Percentiles rank a stretch among this genome's conserved stretches.
phyloP scores from a whole-genome alignment of 2,329 filamentous ascomycete species.

The Dactylellina sp. region DNA sequence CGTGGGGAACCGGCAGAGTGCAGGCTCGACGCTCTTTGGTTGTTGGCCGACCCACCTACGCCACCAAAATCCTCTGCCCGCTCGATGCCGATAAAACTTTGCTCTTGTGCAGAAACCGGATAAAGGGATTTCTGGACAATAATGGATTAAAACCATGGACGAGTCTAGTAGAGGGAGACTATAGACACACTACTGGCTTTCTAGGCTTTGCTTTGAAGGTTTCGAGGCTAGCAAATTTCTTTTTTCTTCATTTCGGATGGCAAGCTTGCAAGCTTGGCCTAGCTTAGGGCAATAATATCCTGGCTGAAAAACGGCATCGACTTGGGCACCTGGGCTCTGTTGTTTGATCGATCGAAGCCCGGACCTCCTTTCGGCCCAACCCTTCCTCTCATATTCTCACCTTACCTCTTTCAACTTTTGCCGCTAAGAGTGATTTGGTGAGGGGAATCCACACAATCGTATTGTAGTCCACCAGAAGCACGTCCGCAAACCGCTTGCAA shows the following conservation, averaged over 20 bases:
- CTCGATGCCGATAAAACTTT: too few relatives aligned
- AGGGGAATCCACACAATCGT: background rate
- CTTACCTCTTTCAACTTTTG: slow-evolving; percentile 2
- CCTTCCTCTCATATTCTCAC: background rate
- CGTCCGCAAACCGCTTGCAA: background rate
- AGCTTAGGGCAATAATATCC: slow-evolving; percentile 5
- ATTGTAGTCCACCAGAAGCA: background rate
- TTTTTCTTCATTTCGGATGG: slow-evolving; percentile 10
- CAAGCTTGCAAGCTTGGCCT: background rate
- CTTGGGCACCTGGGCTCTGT: background rate
- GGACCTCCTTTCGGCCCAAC: background rate
- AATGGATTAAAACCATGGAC: too few relatives aligned
- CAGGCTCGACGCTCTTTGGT: slow-evolving; percentile 9
- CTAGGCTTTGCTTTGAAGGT: slow-evolving; percentile 30
- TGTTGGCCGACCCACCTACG: slow-evolving; percentile 12
- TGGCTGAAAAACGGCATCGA: slow-evolving; percentile 23
- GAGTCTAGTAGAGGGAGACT: too few relatives aligned
- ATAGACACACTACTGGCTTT: too few relatives aligned
- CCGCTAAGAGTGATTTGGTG: background rate
- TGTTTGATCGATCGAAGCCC: slow-evolving; percentile 17
- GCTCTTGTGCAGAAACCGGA: too few relatives aligned
- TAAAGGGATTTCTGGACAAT: too few relatives aligned
- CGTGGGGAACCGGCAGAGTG: too few relatives aligned
- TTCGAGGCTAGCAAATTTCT: too few relatives aligned
- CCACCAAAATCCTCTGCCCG: background rate